These are phyloP conservation scores for Xylaria grammica DNA, from an alignment of 495 filamentous ascomycete genomes.

Conservation along the genomic window DNA sequence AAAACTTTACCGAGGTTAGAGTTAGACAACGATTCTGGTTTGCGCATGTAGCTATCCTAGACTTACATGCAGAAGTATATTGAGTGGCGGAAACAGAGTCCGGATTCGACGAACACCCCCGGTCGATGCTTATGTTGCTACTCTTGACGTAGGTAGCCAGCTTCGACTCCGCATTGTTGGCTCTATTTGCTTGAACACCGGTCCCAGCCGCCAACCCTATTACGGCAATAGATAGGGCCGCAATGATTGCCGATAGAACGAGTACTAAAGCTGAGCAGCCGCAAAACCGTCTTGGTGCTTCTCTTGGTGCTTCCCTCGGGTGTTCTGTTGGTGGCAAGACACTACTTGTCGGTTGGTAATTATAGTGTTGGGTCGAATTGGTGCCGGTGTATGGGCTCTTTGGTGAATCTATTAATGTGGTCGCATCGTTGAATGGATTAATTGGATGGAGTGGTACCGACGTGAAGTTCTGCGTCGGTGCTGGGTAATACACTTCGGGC, in stretches of 20 bases:
- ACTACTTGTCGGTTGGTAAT: conserved; percentile 4
- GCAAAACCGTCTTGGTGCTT: conserved; percentile 30
- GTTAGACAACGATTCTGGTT: too few relatives aligned
- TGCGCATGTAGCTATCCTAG: conserved; percentile 14
- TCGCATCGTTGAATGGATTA: neutral
- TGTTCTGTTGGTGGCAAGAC: conserved; percentile 24
- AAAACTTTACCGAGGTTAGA: conserved; percentile 36
- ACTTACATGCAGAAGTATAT: conserved; percentile 36
- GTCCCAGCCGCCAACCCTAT: conserved; percentile 52
- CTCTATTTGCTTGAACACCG: conserved; percentile 46
- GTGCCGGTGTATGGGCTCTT: neutral
- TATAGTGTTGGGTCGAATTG: neutral
- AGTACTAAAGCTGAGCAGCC: conserved; percentile 47
- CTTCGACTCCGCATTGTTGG: conserved; percentile 41
- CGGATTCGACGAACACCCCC: conserved; percentile 43
- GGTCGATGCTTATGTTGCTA: conserved; percentile 36
- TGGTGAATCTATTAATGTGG: conserved; percentile 1
- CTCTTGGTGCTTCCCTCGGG: conserved; percentile 10
- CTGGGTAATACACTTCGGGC: conserved; percentile 43
- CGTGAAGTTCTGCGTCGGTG: conserved; percentile 19
- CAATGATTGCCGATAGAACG: conserved; percentile 47
- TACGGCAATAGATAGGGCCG: conserved; percentile 45
- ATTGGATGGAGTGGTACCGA: conserved; percentile 8
- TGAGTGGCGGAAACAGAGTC: conserved; percentile 34
- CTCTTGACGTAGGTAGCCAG: conserved; percentile 27